Evolutionary conservation across 225 moss, liverwort and hornwort genomes (phyloP), one percentile per base, ranked within the genome.

Genomic region (Bryoerythrophyllum caledonicum): DNA sequence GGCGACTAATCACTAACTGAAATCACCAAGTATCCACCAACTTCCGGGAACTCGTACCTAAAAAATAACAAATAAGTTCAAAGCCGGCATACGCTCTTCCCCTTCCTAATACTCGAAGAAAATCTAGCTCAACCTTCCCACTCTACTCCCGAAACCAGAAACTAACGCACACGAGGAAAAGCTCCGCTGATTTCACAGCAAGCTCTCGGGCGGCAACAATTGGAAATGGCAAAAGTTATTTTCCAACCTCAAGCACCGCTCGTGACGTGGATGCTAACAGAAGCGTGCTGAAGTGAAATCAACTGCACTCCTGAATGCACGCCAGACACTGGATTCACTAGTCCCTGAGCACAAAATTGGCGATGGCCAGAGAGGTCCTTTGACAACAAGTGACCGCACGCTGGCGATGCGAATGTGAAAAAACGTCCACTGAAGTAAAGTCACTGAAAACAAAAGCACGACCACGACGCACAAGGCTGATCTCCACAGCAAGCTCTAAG

Each of bases 111-210:
- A 40, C 19, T 30, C 21, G 21, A 38, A 69, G 37, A 68, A 70
- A 37, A 48, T 62, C 43, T 28, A 79, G 52, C 74, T 73, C 35
- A 19, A 38, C 41, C 61, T 37, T 61, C 67, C 51, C 26, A 69
- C 53, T 54, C 23, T 27, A 38, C 74, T 38, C 41, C 14, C 40
- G 6, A 15, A 15, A 4, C 44, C 44, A 5, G 4, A 44, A 44
- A 44, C 14, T 15, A 15, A 44, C 44, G 4, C 15, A 44, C 44
- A 4, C 44, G 44, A 44, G 15, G 44, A 15, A 44, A 44, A 4
- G 44, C 44, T 44, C 44, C 15, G 44, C 44, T 15, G 44, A 44
- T 15, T 44, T 14, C 44, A 44, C 44, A 44, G 44, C 44, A 44
- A 44, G 44, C 14, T 4, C 44, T 44, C 44, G 44, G 14, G 5